Conservation (phyloP, 805 yeast genomes). For the Candida fluviatilis region DNA sequence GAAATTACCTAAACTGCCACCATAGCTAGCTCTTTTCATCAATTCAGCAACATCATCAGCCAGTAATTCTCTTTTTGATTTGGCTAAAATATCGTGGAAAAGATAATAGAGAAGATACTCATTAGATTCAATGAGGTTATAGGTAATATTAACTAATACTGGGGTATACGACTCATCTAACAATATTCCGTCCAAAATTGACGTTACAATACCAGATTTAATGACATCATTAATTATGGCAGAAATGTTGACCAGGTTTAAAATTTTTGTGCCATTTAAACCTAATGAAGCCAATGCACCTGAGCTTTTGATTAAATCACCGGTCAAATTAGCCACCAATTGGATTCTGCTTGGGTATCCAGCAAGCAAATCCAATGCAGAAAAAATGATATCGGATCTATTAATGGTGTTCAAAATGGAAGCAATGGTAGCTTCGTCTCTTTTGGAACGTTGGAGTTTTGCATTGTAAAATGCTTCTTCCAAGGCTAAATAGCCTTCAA, state of each 20-base stretch:
- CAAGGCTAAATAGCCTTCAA: background rate
- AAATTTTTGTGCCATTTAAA: conserved; percentile 2
- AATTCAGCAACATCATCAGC: conserved; percentile 2
- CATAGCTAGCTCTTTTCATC: conserved; percentile 9
- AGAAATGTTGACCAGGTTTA: conserved; percentile 15
- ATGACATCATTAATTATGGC: conserved; percentile 19
- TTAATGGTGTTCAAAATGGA: conserved; percentile 22
- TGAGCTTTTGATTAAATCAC: conserved; percentile 12
- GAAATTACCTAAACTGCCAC: conserved; percentile 23
- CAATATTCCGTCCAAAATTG: conserved; percentile 33
- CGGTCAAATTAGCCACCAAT: conserved; percentile 30
- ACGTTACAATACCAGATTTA: conserved; percentile 32
- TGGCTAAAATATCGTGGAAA: conserved; percentile 18
- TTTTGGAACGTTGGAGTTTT: conserved; percentile 8
- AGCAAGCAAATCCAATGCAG: conserved; percentile 32
- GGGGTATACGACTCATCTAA: conserved; percentile 32
- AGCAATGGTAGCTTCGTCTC: conserved; percentile 23
- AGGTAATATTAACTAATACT: conserved; percentile 24
- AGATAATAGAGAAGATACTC: conserved; percentile 20
- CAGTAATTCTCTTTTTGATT: conserved; percentile 14
- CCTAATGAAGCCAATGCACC: conserved; percentile 6
- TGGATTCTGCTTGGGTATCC: conserved; percentile 24
- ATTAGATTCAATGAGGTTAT: conserved; percentile 29
- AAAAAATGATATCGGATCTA: conserved; percentile 29
- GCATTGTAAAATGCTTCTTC: background rate